These are phyloP conservation scores for Fusarium agapanthi DNA, from an alignment of 2,329 filamentous ascomycete species.

Conservation along the genomic window DNA sequence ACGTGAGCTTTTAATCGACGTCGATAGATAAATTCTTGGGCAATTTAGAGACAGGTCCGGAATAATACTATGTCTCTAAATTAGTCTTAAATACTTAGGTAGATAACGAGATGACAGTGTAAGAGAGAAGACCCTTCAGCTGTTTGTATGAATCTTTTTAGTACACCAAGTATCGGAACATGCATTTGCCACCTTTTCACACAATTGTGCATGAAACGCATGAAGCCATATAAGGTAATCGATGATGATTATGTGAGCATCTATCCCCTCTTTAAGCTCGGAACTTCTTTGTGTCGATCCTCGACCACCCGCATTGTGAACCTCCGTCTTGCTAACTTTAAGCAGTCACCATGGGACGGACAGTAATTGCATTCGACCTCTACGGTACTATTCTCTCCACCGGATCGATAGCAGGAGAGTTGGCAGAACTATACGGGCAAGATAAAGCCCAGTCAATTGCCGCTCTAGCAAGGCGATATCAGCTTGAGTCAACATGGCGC, in stretches of 20 bases:
- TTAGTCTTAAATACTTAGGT: not conserved
- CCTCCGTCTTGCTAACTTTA: not conserved
- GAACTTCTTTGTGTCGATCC: not conserved
- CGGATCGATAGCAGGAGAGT: constrained; percentile 68
- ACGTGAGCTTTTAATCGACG: not conserved
- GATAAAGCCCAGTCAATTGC: constrained; percentile 67
- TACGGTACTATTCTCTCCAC: constrained; percentile 81
- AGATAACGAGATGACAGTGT: not conserved
- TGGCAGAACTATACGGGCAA: constrained; percentile 65
- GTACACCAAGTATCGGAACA: not conserved
- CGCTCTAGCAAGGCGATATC: constrained; percentile 71
- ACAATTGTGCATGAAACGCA: not conserved
- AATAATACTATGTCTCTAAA: not conserved
- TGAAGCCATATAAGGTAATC: not conserved
- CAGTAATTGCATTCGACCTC: constrained; percentile 75
- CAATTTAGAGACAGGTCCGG: not conserved
- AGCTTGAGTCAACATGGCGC: constrained; percentile 82
- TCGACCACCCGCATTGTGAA: not conserved
- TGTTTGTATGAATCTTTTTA: not conserved
- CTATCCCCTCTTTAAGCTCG: not conserved
- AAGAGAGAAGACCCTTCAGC: not conserved
- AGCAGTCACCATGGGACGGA: constrained; percentile 38
- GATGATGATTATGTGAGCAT: not conserved
- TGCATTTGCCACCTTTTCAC: not conserved
- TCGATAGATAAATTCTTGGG: not conserved